Conservation (phyloP, 2,329 filamentous ascomycete genomes). For the Hypomyces rosellus region DNA sequence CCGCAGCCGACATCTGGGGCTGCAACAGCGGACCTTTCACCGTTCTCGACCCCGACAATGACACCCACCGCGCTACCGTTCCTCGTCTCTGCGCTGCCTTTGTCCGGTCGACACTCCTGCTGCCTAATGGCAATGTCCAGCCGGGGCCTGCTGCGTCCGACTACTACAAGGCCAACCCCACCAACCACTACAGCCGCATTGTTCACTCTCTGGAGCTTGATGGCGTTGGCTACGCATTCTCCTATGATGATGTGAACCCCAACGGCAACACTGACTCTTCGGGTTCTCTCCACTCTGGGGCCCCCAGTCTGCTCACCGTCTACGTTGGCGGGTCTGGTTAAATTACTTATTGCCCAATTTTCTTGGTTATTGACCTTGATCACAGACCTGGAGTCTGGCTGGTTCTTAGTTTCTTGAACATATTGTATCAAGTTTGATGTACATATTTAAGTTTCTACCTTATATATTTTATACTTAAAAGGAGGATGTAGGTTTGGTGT, state of each 20-base stretch:
- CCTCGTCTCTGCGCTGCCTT: conserved; percentile 47
- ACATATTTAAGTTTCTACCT: no score
- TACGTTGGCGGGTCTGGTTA: conserved; percentile 18
- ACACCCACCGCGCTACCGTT: conserved; percentile 35
- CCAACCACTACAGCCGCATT: conserved; percentile 53
- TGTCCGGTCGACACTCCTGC: conserved; percentile 38
- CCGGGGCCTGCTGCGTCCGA: conserved; percentile 29
- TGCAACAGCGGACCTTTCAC: conserved; percentile 44
- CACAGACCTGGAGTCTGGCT: no score
- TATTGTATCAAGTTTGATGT: no score
- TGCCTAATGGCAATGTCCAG: conserved; percentile 40
- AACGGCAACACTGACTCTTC: conserved; percentile 47
- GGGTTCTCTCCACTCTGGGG: conserved; percentile 23
- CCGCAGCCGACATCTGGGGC: conserved; percentile 41
- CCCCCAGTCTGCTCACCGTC: conserved; percentile 22
- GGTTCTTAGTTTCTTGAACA: no score
- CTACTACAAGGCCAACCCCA: conserved; percentile 42
- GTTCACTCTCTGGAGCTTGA: conserved; percentile 56
- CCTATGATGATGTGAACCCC: conserved; percentile 62
- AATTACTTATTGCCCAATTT: background rate
- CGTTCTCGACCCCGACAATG: conserved; percentile 31
- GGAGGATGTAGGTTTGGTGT: no score
- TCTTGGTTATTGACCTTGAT: background rate
- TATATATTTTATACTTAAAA: no score
- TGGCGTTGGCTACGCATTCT: conserved; percentile 57